Evolutionary conservation across 2,329 filamentous ascomycete genomes (phyloP).

Genomic region (Curvularia hawaiiensis): DNA sequence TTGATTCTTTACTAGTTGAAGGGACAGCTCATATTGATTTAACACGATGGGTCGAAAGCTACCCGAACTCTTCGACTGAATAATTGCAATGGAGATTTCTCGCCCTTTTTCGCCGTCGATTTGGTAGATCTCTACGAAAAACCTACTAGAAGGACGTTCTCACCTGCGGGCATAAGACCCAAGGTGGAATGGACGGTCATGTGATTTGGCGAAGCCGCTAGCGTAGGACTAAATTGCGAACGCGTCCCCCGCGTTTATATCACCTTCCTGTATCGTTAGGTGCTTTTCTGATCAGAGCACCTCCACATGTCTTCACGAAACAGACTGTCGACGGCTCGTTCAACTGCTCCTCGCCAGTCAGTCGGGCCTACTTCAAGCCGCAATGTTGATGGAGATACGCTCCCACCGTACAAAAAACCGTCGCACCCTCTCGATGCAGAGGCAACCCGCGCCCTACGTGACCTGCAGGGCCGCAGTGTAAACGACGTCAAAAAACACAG

Average conservation of each 20-base stretch:
- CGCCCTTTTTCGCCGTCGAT: too few species aligned
- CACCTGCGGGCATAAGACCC: too few species aligned
- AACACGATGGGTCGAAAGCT: neutral
- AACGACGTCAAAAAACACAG: slow-evolving; percentile 56
- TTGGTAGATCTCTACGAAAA: neutral
- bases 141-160: neutral
- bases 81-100: neutral
- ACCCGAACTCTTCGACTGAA: neutral
- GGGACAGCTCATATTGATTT: neutral
- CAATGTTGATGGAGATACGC: slow-evolving; percentile 20
- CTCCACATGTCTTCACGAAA: slow-evolving; percentile 31
- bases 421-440: slow-evolving; percentile 56
- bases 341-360: slow-evolving; percentile 21
- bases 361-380: slow-evolving; percentile 3
- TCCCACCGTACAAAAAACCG: slow-evolving; percentile 61
- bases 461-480: slow-evolving; percentile 52
- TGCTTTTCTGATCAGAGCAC: neutral
- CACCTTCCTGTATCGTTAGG: neutral
- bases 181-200: neutral
- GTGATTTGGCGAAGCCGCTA: slow-evolving; percentile 14
- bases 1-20: neutral
- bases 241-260: slow-evolving; percentile 14
- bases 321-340: slow-evolving; percentile 18
- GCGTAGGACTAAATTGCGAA: neutral
- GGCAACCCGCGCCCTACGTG: slow-evolving; percentile 54